Percentiles rank a stretch among this genome's conserved stretches.
These are phyloP conservation scores for Debaryomycetaceae sp. DNA, from an alignment of 1,139 yeast species.

Conservation along the genomic window DNA sequence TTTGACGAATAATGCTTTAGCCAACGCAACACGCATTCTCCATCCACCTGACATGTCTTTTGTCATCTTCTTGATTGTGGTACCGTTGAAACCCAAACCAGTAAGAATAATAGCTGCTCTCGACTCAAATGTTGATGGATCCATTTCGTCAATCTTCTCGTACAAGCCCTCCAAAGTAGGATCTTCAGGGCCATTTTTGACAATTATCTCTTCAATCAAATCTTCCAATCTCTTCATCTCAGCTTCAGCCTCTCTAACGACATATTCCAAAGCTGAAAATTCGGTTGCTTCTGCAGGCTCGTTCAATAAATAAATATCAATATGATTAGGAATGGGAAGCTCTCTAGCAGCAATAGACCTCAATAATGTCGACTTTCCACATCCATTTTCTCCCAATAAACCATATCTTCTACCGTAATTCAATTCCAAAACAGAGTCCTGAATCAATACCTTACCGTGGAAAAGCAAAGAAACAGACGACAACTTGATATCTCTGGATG, in stretches of 20 bases:
- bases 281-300: slow-evolving; percentile 98
- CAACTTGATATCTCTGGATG: slow-evolving; percentile 92
- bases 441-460: slow-evolving; percentile 96
- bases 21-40: slow-evolving; percentile 90
- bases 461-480: slow-evolving; percentile 87
- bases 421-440: slow-evolving; percentile 87
- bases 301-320: slow-evolving; percentile 88
- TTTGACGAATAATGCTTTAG: slow-evolving; percentile 83
- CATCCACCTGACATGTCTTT: slow-evolving; percentile 99
- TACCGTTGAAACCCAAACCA: slow-evolving; percentile 93
- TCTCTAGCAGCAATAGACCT: slow-evolving; percentile 95
- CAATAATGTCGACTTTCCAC: slow-evolving; percentile 96
- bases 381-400: slow-evolving; percentile 96
- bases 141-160: slow-evolving; percentile 95
- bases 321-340: slow-evolving; percentile 87
- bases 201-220: slow-evolving; percentile 83
- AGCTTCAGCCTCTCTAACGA: slow-evolving; percentile 91
- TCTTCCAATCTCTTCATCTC: slow-evolving; percentile 91
- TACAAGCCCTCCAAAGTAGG: slow-evolving; percentile 81
- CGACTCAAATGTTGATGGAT: slow-evolving; percentile 91
- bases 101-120: slow-evolving; percentile 94
- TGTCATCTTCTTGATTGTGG: slow-evolving; percentile 79
- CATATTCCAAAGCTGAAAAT: slow-evolving; percentile 90
- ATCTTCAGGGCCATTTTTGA: slow-evolving; percentile 93
- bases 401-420: slow-evolving; percentile 98